Percentiles rank a stretch among this genome's conserved stretches.
These are phyloP conservation scores for Endocalyx cinctus DNA, from an alignment of 2,329 filamentous ascomycete species.

Conservation along the genomic window DNA sequence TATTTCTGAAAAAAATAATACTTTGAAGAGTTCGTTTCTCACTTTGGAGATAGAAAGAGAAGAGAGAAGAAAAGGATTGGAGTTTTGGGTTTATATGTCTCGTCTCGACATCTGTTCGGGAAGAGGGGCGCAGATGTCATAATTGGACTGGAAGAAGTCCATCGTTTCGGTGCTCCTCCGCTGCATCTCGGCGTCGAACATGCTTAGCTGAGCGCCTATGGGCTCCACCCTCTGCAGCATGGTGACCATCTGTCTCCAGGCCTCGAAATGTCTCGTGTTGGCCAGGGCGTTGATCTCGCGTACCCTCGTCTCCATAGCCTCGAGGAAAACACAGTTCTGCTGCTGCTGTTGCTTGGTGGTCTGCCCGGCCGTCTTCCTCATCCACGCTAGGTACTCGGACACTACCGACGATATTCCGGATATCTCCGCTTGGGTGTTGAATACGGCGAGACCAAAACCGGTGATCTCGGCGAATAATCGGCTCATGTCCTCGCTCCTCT, in stretches of 20 bases:
- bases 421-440: constrained; percentile 18
- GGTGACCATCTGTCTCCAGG: constrained; percentile 13
- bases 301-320: constrained; percentile 15
- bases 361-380: constrained; percentile 10
- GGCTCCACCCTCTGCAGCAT: constrained; percentile 12
- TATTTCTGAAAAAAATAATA: no score
- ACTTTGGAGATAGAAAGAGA: no score
- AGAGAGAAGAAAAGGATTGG: no score
- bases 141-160: constrained; percentile 14
- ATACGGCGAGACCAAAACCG: constrained; percentile 16
- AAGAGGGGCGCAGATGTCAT: constrained; percentile 12
- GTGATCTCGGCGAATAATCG: constrained; percentile 18
- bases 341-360: neutral
- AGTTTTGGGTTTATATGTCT: no score
- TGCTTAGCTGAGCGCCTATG: constrained; percentile 14
- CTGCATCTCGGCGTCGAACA: constrained; percentile 17
- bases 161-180: constrained; percentile 15
- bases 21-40: no score
- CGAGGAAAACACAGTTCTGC: constrained; percentile 10
- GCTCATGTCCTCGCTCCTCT: constrained; percentile 14
- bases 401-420: constrained; percentile 18
- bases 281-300: constrained; percentile 15
- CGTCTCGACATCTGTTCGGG: no score
- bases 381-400: constrained; percentile 19
- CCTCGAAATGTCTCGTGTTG: constrained; percentile 11